Conservation (phyloP, 768 basidiomycete genomes). For the Boletus rubescentipes region DNA sequence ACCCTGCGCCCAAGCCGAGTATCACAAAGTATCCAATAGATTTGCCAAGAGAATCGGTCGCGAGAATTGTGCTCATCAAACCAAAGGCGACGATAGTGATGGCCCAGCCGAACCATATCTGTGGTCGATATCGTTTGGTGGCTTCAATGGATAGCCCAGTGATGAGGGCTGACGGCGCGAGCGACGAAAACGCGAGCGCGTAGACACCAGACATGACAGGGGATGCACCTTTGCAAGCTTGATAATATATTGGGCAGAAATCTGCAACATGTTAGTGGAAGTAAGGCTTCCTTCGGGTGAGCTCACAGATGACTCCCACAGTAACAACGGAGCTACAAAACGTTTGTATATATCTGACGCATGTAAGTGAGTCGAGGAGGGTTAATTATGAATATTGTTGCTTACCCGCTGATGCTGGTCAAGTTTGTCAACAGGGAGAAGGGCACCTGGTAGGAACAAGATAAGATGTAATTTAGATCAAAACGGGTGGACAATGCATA, state of each 20-base stretch:
- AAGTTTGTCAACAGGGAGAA: background rate
- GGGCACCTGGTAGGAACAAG: background rate
- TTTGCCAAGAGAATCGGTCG: background rate
- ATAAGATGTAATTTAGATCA: background rate
- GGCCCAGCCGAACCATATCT: background rate
- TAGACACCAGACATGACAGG: background rate
- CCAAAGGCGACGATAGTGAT: background rate
- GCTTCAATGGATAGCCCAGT: background rate
- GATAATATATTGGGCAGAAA: too few species aligned
- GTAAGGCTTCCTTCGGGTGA: background rate
- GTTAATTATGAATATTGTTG: background rate
- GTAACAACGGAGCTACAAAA: background rate
- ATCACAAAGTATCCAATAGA: background rate
- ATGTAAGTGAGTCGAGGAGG: background rate
- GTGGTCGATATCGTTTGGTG: background rate
- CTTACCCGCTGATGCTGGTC: slow-evolving; percentile 18
- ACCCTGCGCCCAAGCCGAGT: background rate
- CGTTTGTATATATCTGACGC: background rate
- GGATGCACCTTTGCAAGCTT: background rate
- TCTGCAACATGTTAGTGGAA: too few species aligned
- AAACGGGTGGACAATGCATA: too few species aligned
- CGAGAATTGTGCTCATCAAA: background rate
- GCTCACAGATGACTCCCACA: background rate
- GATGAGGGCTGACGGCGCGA: background rate
- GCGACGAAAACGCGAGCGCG: background rate